A percentile compares a stretch with the other conserved stretches of the same genome.
Conservation (phyloP, 2,329 filamentous ascomycete genomes). For the Verticillium tricorpus region DNA sequence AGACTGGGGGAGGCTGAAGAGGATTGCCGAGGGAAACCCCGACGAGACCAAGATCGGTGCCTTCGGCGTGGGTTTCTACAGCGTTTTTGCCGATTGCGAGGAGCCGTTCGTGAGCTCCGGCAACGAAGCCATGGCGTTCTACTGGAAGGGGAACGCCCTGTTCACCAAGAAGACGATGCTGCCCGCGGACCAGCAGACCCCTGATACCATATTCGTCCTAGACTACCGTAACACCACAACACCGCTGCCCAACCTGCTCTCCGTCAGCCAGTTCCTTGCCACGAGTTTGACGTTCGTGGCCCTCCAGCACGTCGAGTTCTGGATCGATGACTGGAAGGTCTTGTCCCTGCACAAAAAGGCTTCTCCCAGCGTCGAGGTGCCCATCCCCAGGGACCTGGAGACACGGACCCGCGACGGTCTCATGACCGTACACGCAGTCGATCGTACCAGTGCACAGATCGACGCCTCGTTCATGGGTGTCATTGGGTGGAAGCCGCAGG, state of each 20-base stretch:
- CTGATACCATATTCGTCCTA: constrained; percentile 85
- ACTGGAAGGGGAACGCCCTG: constrained; percentile 98
- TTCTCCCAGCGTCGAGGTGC: constrained; percentile 68
- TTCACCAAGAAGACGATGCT: constrained; percentile 85
- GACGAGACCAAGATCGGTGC: constrained; percentile 99
- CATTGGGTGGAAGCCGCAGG: constrained; percentile 72
- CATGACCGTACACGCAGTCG: constrained; percentile 80
- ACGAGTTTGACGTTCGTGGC: constrained; percentile 96
- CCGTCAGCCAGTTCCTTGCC: constrained; percentile 85
- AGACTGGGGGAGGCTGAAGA: constrained; percentile 90
- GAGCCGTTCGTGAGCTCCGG: constrained; percentile 96
- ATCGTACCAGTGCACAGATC: constrained; percentile 84
- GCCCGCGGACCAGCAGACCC: constrained; percentile 58
- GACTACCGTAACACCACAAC: constrained; percentile 89
- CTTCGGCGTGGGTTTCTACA: constrained; percentile 98
- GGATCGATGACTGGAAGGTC: constrained; percentile 82
- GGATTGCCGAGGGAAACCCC: constrained; percentile 97
- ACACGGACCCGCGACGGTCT: constrained; percentile 79
- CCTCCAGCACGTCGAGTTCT: constrained; percentile 80
- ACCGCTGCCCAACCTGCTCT: constrained; percentile 79
- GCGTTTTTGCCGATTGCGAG: constrained; percentile 96
- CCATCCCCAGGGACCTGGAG: constrained; percentile 74
- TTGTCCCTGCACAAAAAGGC: constrained; percentile 78
- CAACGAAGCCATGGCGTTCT: constrained; percentile 92
- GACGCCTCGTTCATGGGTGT: constrained; percentile 86